Conservation (phyloP, 306 rosid genomes). For the Vigna trinervia region DNA sequence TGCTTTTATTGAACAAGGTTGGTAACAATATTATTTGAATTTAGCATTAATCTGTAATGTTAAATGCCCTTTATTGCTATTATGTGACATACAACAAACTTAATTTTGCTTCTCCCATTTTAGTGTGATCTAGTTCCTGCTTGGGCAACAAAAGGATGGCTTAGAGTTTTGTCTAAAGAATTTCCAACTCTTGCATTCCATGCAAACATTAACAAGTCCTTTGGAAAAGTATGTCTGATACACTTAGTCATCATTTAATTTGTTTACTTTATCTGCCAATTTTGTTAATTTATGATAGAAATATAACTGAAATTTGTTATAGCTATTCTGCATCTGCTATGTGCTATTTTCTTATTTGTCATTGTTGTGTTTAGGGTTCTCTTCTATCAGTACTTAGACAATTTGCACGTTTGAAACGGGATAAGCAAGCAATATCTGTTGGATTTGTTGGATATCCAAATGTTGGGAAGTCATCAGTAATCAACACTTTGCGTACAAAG, state of each 20-base stretch:
- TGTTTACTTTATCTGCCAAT: conserved; percentile 20
- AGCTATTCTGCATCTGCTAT: background rate
- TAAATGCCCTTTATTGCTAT: background rate
- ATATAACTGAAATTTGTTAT: conserved; percentile 17
- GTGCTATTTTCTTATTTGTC: conserved; percentile 14
- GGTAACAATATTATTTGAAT: conserved; percentile 5
- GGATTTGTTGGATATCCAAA: conserved; percentile 98
- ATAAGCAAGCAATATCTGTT: conserved; percentile 96
- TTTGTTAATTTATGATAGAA: conserved; percentile 6
- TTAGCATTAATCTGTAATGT: conserved; percentile 1
- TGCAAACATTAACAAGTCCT: conserved; percentile 91
- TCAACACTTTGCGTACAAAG: conserved; percentile 87
- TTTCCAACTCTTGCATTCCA: conserved; percentile 96
- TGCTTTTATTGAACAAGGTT: conserved; percentile 91
- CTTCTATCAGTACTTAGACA: conserved; percentile 94
- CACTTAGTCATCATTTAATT: conserved; percentile 12
- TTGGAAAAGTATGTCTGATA: conserved; percentile 77
- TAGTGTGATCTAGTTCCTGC: conserved; percentile 94
- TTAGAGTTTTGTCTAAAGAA: conserved; percentile 80
- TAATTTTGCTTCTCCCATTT: conserved; percentile 17
- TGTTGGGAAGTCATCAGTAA: conserved; percentile 96
- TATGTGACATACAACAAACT: background rate
- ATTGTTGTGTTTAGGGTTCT: conserved; percentile 67
- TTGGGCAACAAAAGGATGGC: conserved; percentile 97
- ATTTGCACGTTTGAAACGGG: conserved; percentile 85